Conservation (phyloP, 2,329 filamentous ascomycete species). For the Hypoxylon sp. region DNA sequence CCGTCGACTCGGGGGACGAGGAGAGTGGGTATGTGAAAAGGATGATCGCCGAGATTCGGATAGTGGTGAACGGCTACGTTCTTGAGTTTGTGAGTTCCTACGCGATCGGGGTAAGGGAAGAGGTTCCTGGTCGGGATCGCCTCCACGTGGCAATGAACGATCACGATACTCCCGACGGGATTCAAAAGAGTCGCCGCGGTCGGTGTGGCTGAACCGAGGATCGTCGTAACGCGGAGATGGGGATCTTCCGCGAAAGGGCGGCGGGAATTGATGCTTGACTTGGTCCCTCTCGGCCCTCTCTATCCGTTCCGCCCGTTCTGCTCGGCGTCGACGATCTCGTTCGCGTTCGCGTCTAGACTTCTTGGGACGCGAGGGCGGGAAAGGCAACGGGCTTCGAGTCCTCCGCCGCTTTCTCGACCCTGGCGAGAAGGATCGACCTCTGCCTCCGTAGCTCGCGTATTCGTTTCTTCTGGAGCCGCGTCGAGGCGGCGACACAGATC, state of each 20-base stretch:
- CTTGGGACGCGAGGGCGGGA: slow-evolving; percentile 50
- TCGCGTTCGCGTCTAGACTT: slow-evolving; percentile 52
- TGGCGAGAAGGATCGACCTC: slow-evolving; percentile 48
- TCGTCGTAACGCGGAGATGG: slow-evolving; percentile 40
- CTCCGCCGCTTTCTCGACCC: slow-evolving; percentile 53
- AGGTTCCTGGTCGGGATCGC: slow-evolving; percentile 32
- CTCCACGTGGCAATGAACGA: slow-evolving; percentile 40
- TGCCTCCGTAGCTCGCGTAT: slow-evolving; percentile 47
- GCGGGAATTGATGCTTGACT: slow-evolving; percentile 32
- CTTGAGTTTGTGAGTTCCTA: slow-evolving; percentile 36
- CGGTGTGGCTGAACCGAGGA: slow-evolving; percentile 36
- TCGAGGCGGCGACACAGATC: slow-evolving; percentile 40
- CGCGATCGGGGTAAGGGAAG: slow-evolving; percentile 28
- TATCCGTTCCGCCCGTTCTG: slow-evolving; percentile 34
- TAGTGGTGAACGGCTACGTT: slow-evolving; percentile 42
- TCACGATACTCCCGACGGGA: slow-evolving; percentile 37
- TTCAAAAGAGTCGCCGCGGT: slow-evolving; percentile 37
- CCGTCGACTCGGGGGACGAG: slow-evolving; percentile 35
- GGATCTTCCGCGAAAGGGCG: slow-evolving; percentile 40
- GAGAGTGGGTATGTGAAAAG: slow-evolving; percentile 43
- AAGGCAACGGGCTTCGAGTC: slow-evolving; percentile 52
- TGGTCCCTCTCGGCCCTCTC: slow-evolving; percentile 40
- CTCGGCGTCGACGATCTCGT: slow-evolving; percentile 42
- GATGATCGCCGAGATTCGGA: slow-evolving; percentile 44
- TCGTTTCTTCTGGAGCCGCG: slow-evolving; percentile 46